phyloP scores from a whole-genome alignment of 2,329 filamentous ascomycete species.

The Sporothrix sp. region DNA sequence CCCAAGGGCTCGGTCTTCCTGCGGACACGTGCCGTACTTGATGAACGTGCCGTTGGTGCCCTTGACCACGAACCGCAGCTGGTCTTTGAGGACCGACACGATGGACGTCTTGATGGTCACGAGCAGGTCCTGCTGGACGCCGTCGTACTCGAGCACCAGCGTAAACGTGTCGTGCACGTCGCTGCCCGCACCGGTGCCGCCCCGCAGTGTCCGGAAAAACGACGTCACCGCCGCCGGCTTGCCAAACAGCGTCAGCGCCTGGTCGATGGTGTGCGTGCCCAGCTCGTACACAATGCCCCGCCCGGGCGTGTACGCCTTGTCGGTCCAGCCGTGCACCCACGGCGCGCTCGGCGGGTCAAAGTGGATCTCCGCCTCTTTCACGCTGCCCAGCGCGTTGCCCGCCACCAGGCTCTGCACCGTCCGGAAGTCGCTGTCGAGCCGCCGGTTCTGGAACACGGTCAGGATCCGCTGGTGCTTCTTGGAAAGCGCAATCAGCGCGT shows the following conservation, averaged over 20 bases:
- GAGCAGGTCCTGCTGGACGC: constrained; percentile 32
- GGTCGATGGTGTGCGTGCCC: constrained; percentile 49
- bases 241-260: constrained; percentile 48
- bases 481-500: constrained; percentile 41
- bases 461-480: constrained; percentile 36
- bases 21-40: constrained; percentile 28
- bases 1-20: constrained; percentile 24
- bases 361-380: constrained; percentile 56
- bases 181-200: constrained; percentile 22
- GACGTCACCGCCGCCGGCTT: constrained; percentile 46
- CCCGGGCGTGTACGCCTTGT: constrained; percentile 26
- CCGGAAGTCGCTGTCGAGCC: constrained; percentile 50
- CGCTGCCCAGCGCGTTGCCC: constrained; percentile 43
- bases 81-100: constrained; percentile 47
- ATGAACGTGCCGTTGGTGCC: constrained; percentile 45
- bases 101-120: constrained; percentile 51
- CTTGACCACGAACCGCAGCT: constrained; percentile 51
- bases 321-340: constrained; percentile 27
- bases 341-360: constrained; percentile 44
- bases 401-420: constrained; percentile 45
- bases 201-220: constrained; percentile 45
- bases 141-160: constrained; percentile 46
- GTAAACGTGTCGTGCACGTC: constrained; percentile 39
- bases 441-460: constrained; percentile 45
- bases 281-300: constrained; percentile 32